Evolutionary conservation across 2,329 filamentous ascomycete species (phyloP).

Genomic region (Ophiostoma sp.): DNA sequence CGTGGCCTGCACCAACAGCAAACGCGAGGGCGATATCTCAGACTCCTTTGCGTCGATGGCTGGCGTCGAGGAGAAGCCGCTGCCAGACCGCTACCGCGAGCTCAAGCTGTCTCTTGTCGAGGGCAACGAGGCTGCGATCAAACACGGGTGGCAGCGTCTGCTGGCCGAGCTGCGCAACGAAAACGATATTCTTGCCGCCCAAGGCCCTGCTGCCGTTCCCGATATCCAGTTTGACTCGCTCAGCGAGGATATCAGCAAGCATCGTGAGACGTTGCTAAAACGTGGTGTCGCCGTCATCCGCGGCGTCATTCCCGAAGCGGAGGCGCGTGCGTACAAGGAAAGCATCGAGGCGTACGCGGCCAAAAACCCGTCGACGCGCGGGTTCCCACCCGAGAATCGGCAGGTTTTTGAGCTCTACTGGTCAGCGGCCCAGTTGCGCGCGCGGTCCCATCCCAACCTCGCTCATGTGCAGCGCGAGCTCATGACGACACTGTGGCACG

Average conservation of each 20-base stretch:
- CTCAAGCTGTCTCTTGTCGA: conserved; percentile 50
- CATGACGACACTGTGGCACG: conserved; percentile 55
- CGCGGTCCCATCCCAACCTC: conserved; percentile 60
- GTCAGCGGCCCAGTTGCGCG: conserved; percentile 62
- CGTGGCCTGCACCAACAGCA: conserved; percentile 29
- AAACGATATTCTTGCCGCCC: conserved; percentile 39
- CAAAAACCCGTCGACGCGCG: conserved; percentile 56
- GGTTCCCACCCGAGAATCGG: conserved; percentile 58
- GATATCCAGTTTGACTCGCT: conserved; percentile 45
- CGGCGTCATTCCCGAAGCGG: conserved; percentile 57
- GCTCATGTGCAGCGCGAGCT: conserved; percentile 56
- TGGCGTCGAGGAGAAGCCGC: conserved; percentile 39
- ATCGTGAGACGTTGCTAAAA: conserved; percentile 50
- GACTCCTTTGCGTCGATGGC: conserved; percentile 57
- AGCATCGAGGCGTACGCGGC: conserved; percentile 60
- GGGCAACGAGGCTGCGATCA: conserved; percentile 45
- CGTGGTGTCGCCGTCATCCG: conserved; percentile 60
- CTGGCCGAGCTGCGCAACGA: conserved; percentile 27
- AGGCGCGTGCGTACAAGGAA: conserved; percentile 60
- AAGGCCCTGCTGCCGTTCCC: conserved; percentile 48
- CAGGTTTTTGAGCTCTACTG: conserved; percentile 67
- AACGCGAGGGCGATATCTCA: conserved; percentile 57
- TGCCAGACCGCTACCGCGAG: conserved; percentile 52
- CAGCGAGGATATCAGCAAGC: conserved; percentile 34
- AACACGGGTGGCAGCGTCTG: conserved; percentile 31